A percentile compares a stretch with the other conserved stretches of the same genome.
Conservation (phyloP, 1,139 yeast genomes). For the Suhomyces maxii region DNA sequence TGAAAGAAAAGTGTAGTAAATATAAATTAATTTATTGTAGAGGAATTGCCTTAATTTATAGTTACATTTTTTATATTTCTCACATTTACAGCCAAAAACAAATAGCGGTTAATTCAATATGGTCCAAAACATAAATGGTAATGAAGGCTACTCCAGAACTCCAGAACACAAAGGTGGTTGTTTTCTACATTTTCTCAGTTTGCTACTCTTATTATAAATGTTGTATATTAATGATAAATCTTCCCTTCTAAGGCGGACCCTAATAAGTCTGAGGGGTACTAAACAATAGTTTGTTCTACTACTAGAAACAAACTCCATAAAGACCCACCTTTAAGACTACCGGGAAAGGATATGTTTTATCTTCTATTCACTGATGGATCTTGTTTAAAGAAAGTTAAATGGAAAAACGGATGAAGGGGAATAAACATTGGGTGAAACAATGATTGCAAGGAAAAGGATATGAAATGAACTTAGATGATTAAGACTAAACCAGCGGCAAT, state of each 20-base stretch:
- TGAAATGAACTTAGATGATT: constrained; percentile 16
- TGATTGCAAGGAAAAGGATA: neutral
- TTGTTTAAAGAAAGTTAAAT: constrained; percentile 1
- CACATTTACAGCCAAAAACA: too few species aligned
- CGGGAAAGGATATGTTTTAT: constrained; percentile 4
- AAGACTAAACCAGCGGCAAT: constrained; percentile 37
- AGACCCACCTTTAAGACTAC: neutral
- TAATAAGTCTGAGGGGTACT: constrained; percentile 3
- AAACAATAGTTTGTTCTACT: constrained; percentile 1
- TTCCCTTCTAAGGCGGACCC: constrained; percentile 5
- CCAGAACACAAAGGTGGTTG: too few species aligned
- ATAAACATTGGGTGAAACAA: neutral
- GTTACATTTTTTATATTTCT: too few species aligned
- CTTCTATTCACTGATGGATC: constrained; percentile 6
- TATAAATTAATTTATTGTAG: too few species aligned
- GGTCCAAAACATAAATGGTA: too few species aligned
- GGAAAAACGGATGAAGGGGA: constrained; percentile 1
- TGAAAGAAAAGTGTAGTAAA: too few species aligned
- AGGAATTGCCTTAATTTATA: too few species aligned
- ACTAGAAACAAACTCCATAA: neutral
- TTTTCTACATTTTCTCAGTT: too few species aligned
- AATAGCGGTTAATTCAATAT: too few species aligned
- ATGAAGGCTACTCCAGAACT: too few species aligned
- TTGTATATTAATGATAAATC: constrained; percentile 1
- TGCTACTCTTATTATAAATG: neutral